A percentile compares a stretch with the other conserved stretches of the same genome.
These are phyloP conservation scores for Pythium inflatum DNA, from an alignment of 352 stramenopile genomes.

Conservation along the genomic window DNA sequence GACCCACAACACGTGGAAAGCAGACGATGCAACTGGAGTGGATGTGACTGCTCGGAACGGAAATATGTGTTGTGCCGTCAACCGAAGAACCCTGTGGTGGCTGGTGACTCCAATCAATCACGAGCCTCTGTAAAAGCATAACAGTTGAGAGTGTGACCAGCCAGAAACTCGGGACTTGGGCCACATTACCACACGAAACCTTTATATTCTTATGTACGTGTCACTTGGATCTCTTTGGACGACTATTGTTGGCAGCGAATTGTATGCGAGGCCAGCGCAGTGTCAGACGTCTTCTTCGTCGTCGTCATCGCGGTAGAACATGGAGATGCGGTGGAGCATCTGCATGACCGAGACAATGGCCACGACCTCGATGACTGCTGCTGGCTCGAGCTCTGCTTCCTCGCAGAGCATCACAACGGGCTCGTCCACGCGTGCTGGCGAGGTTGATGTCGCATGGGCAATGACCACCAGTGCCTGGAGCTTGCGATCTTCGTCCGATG, in stretches of 20 bases:
- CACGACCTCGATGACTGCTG: conserved; percentile 21
- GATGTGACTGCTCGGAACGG: no score
- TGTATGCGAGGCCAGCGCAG: no score
- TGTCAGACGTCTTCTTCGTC: background rate
- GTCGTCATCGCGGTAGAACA: conserved; percentile 22
- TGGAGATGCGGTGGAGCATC: conserved; percentile 30
- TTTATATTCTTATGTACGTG: conserved; percentile 11
- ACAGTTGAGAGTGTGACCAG: background rate
- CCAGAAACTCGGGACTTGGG: no score
- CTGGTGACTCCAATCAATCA: no score
- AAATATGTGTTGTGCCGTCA: no score
- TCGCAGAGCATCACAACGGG: conserved; percentile 13
- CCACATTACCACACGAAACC: no score
- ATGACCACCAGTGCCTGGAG: conserved; percentile 18
- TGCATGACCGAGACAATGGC: conserved; percentile 25
- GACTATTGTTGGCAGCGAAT: no score
- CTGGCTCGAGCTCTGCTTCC: conserved; percentile 11
- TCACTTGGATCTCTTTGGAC: background rate
- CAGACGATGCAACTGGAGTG: no score
- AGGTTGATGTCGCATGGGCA: conserved; percentile 17
- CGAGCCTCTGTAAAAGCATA: background rate
- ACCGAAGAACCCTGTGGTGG: no score
- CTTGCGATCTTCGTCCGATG: conserved; percentile 9
- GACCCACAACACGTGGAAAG: no score
- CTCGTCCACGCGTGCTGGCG: conserved; percentile 22